Base-by-base conservation (phyloP, 306 rosid genomes). In the Begonia masoniana region DNA sequence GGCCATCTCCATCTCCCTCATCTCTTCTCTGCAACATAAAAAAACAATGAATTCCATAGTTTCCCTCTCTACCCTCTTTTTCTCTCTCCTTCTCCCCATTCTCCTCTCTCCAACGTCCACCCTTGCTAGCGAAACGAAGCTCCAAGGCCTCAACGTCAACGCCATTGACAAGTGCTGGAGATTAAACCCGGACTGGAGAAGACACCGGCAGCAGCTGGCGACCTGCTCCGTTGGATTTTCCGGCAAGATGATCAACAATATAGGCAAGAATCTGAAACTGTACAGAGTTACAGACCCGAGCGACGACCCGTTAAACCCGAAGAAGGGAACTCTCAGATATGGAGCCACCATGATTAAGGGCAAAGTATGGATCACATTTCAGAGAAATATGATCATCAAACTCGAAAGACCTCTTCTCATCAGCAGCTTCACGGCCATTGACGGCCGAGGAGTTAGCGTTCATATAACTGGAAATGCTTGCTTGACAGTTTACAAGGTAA, bases 301-400 rank as follows among this genome's bases (percentile, higher is more conserved):
- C 10, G 80, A 75, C 43, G 63, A 66, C 52, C 67, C 80, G 1
- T 10, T 62, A 12, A 42, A 53, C 11, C 80, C 80, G 2, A 58
- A 59, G 12, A 70, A 69, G 7, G 80, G 80, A 9, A 66, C 76
- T 0, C 64, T 75, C 43, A 13, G 80, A 43, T 62, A 66, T 47
- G 80, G 76, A 12, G 73, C 73, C 5, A 58, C 73, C 9, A 21
- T 75, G 68, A 51, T 66, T 9, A 70, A 35, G 6, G 56, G 62
- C n/a, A 75, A 70, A 50, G 75, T 70, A 5, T 66, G 80, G 80
- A 70, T 75, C 76, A 70, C 80, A 1, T 75, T 75, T 43, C 48
- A 21, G 23, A 51, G 43, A 36, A 70, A 70, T 60, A 75, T 75
- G 80, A 42, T 21, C 0, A 70, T 75, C 5, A 36, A 12, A 13